These are phyloP conservation scores for Hymenoscyphus scutula DNA, from an alignment of 2,329 filamentous ascomycete species.

Conservation along the genomic window DNA sequence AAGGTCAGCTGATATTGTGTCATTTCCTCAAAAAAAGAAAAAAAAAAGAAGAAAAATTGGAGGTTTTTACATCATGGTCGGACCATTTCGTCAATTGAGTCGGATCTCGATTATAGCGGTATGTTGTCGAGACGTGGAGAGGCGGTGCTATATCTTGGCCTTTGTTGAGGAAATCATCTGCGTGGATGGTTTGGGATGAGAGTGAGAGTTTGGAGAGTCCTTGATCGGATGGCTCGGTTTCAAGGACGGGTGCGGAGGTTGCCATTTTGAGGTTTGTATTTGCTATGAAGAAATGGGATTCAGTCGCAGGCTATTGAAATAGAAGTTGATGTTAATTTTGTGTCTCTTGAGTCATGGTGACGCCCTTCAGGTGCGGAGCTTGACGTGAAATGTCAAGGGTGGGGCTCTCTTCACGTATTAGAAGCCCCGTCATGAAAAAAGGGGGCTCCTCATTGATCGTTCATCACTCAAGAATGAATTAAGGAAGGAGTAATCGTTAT, in stretches of 20 bases:
- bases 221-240: conserved; percentile 17
- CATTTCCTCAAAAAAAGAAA: not conserved
- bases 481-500: not conserved
- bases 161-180: conserved; percentile 72
- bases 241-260: conserved; percentile 16
- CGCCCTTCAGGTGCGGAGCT: not conserved
- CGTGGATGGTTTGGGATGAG: conserved; percentile 75
- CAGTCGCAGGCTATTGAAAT: not conserved
- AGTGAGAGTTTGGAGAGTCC: conserved; percentile 45
- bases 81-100: conserved; percentile 54
- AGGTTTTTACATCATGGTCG: conserved; percentile 54
- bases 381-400: not conserved
- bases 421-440: not conserved
- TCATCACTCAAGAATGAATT: not conserved
- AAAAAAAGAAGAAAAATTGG: not conserved
- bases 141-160: conserved; percentile 82
- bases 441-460: not conserved
- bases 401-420: not conserved
- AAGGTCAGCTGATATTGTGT: conserved; percentile 28
- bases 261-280: conserved; percentile 18
- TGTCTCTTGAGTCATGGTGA: conserved; percentile 1
- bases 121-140: conserved; percentile 89
- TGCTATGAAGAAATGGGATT: not conserved
- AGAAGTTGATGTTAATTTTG: not conserved
- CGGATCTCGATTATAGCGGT: conserved; percentile 74